Evolutionary conservation across 2,329 filamentous ascomycete genomes (phyloP).

Genomic region (Paraconiothyrium sp.): DNA sequence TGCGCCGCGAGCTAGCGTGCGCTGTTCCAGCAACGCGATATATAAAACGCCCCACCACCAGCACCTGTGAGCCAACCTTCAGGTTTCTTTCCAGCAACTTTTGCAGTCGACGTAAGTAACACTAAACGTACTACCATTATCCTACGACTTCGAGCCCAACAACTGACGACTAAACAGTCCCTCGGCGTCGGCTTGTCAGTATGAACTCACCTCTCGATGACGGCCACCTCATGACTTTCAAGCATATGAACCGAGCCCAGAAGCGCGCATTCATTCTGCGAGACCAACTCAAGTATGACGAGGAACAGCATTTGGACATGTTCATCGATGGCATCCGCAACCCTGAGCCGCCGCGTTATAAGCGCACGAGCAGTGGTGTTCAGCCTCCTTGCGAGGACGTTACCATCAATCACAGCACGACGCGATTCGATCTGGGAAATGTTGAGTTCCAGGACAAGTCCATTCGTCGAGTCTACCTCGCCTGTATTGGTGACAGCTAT

Average conservation of each 20-base stretch:
- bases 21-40: neutral
- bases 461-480: conserved; percentile 25
- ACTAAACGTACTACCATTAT: too few species aligned
- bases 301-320: conserved; percentile 35
- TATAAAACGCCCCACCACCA: neutral
- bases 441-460: conserved; percentile 32
- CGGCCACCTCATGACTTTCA: conserved; percentile 16
- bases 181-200: neutral
- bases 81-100: neutral
- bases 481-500: conserved; percentile 29
- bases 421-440: conserved; percentile 41
- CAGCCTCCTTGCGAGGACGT: conserved; percentile 33
- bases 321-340: conserved; percentile 37
- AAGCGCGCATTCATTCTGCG: conserved; percentile 39
- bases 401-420: conserved; percentile 32
- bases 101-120: neutral
- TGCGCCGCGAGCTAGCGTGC: neutral
- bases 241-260: conserved; percentile 37
- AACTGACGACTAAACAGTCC: neutral
- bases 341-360: conserved; percentile 44
- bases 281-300: conserved; percentile 38
- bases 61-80: neutral
- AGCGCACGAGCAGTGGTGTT: conserved; percentile 29
- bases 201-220: conserved; percentile 13
- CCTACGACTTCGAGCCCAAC: too few species aligned